Evolutionary conservation across 441 rosid species (phyloP).

Genomic region (Pelargonium cotyledonis): DNA sequence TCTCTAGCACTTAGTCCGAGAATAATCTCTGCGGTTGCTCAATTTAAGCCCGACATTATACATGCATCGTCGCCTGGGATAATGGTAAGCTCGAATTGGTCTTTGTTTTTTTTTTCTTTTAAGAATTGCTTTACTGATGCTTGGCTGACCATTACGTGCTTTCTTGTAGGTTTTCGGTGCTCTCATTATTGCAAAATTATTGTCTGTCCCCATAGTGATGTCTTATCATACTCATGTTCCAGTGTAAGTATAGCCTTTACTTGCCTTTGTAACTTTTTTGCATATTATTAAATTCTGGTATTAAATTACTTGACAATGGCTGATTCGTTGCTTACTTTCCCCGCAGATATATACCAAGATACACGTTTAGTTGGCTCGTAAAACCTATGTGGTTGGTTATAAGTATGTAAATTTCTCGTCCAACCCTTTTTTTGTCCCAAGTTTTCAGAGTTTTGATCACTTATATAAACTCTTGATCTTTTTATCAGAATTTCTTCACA

Average conservation of each 20-base stretch:
- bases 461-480: constrained; percentile 15
- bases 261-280: neutral
- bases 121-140: neutral
- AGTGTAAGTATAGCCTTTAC: constrained; percentile 51
- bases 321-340: constrained; percentile 15
- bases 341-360: constrained; percentile 87
- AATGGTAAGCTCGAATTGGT: constrained; percentile 44
- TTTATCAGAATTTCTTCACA: constrained; percentile 81
- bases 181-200: constrained; percentile 68
- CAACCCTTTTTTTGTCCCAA: neutral
- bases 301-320: neutral
- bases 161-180: constrained; percentile 84
- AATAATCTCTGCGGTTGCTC: constrained; percentile 93
- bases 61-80: constrained; percentile 98
- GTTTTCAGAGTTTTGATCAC: constrained; percentile 10
- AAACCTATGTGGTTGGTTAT: constrained; percentile 92
- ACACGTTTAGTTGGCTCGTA: constrained; percentile 96
- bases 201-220: constrained; percentile 89
- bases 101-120: neutral
- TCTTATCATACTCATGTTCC: constrained; percentile 99
- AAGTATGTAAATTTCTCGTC: constrained; percentile 42
- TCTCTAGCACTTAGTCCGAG: constrained; percentile 97
- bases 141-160: constrained; percentile 21
- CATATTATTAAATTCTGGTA: no score
- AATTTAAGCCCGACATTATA: constrained; percentile 91